Base-by-base conservation (phyloP, 225 moss, liverwort and hornwort genomes). In the Thuidium tamariscinum region DNA sequence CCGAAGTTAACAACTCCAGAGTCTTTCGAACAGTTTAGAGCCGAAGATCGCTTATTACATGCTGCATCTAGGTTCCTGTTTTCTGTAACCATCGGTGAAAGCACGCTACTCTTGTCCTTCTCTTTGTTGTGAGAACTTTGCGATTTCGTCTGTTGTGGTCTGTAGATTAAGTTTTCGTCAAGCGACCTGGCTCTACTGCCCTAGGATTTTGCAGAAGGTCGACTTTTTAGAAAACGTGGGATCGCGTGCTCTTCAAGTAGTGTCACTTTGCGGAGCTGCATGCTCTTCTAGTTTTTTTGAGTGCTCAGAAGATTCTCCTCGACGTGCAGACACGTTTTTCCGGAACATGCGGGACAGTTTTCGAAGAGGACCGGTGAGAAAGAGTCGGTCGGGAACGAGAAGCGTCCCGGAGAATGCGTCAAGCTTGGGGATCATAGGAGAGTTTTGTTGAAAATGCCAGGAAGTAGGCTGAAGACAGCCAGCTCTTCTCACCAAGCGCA, bases 401-500 rank as follows among this genome's bases (percentile, higher is more conserved):
- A 94, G 83, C 94, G 95, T 88, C 89, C 84, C 26, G 91, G 89
- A 68, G 96, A 97, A 84, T 93, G 95, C 86, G 86, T 90, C 57
- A 92, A 91, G 85, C 82, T 93, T 87, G 94, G 90, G 56, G 96
- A 96, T 77, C 87, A 87, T 74, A 94, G 94, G 80, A 96, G 92
- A 89, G 93, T 93, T 87, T 84, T 93, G 85, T 72, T 90, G 65
- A 98, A 96, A 93, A 98, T 98, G 96, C 94, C 96, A 59, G 96
- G 96, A 78, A 95, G 93, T 86, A 92, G 87, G 89, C 77, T 94
- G 86, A 91, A 95, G 79, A 77, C 91, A 68, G 90, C 87, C 56
- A 89, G 89, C 74, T 89, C 93, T 72, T 90, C 91, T 83, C 95
- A 93, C 71, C 95, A 95, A 85, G 89, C 61, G 32, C 92, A 95